A percentile compares a stretch with the other conserved stretches of the same genome.
phyloP scores from a whole-genome alignment of 192 early-diverging fungal species.

The Rhizophagus sp. region DNA sequence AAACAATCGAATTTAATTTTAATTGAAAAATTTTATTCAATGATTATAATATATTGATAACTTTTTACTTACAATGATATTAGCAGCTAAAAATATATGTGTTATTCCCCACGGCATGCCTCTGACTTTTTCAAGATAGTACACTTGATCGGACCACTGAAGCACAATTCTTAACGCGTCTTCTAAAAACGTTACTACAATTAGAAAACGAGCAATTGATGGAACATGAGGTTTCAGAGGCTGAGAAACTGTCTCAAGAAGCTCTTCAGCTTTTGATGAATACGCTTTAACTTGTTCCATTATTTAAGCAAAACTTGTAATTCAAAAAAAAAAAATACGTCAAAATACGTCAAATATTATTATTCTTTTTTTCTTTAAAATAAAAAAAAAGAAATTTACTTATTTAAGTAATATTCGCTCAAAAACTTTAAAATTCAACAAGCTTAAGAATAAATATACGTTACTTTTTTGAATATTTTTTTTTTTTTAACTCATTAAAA shows the following conservation, averaged over 20 bases:
- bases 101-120: conserved; percentile 78
- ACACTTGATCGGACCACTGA: conserved; percentile 90
- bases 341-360: too few relatives aligned
- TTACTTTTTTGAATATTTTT: too few relatives aligned
- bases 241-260: conserved; percentile 70
- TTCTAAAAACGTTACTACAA: conserved; percentile 95
- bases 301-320: neutral
- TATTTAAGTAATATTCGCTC: too few relatives aligned
- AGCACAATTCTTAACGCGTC: conserved; percentile 86
- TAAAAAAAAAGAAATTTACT: too few relatives aligned
- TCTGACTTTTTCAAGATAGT: conserved; percentile 79
- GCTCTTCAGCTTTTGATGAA: conserved; percentile 68
- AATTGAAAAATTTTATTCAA: neutral
- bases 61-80: conserved; percentile 65
- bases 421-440: too few relatives aligned
- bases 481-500: too few relatives aligned
- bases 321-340: neutral
- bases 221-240: conserved; percentile 93
- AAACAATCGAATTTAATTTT: conserved; percentile 5
- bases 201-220: conserved; percentile 86
- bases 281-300: conserved; percentile 53
- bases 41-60: neutral
- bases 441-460: too few relatives aligned
- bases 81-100: conserved; percentile 83
- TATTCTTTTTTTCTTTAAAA: too few relatives aligned